Percentiles rank a stretch among this genome's conserved stretches.
phyloP scores from a whole-genome alignment of 164 flowering plant species.

The Dillenia suffruticosa region DNA sequence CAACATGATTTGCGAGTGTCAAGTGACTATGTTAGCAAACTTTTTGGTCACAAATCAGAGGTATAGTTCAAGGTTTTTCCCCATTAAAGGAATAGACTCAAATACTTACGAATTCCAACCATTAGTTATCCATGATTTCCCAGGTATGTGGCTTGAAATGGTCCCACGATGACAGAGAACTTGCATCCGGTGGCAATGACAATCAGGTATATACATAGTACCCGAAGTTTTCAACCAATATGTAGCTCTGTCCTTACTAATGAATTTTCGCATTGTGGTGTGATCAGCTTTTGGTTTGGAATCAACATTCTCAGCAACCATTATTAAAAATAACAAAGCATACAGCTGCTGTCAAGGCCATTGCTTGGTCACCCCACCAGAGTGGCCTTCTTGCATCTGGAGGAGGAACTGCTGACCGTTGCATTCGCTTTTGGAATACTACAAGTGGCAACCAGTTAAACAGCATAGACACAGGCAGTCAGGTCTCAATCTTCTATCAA shows the following conservation, averaged over 20 bases:
- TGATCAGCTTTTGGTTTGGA: conserved; percentile 89
- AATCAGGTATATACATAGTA: conserved; percentile 60
- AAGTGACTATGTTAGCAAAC: conserved; percentile 70
- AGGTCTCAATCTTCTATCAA: conserved; percentile 35
- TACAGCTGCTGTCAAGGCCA: conserved; percentile 98
- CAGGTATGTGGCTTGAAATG: conserved; percentile 98
- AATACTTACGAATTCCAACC: neutral
- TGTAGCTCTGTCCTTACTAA: too few relatives aligned
- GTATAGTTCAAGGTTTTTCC: conserved; percentile 21
- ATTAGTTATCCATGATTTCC: neutral
- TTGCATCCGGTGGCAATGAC: conserved; percentile 99
- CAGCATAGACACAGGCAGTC: conserved; percentile 89
- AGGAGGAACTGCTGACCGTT: conserved; percentile 97
- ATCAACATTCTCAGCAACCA: conserved; percentile 89
- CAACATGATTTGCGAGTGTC: conserved; percentile 92
- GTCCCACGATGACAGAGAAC: conserved; percentile 98
- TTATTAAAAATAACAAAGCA: conserved; percentile 73
- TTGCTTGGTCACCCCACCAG: conserved; percentile 99
- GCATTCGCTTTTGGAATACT: conserved; percentile 98
- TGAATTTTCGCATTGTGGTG: neutral
- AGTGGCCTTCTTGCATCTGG: conserved; percentile 95
- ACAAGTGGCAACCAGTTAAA: conserved; percentile 77
- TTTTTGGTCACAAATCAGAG: conserved; percentile 96
- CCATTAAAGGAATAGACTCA: too few relatives aligned
- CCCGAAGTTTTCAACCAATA: too few relatives aligned